Evolutionary conservation across 2,329 filamentous ascomycete genomes (phyloP).

Genomic region (Ambrosiella cleistominuta): DNA sequence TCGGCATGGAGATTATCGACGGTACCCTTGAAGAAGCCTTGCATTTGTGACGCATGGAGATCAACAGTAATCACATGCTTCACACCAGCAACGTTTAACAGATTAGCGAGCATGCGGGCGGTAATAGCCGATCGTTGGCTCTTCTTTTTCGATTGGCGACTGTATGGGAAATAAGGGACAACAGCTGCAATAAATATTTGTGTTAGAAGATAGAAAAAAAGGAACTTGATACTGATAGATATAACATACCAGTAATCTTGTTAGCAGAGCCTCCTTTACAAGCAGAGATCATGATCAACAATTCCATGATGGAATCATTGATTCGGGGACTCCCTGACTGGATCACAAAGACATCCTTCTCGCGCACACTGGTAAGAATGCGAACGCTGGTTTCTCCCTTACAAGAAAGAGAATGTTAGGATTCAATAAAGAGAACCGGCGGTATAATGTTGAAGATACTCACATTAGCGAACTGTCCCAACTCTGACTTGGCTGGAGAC

Average conservation of each 20-base stretch:
- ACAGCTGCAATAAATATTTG: constrained; percentile 40
- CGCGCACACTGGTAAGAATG: constrained; percentile 62
- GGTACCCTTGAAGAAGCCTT: constrained; percentile 95
- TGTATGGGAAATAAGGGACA: constrained; percentile 95
- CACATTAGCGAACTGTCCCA: constrained; percentile 55
- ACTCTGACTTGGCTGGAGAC: constrained; percentile 44
- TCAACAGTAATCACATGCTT: constrained; percentile 97
- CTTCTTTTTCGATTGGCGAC: constrained; percentile 97
- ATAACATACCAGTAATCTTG: constrained; percentile 70
- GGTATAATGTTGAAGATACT: constrained; percentile 16
- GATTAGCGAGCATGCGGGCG: constrained; percentile 89
- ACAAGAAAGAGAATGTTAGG: constrained; percentile 18
- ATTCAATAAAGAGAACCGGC: background rate
- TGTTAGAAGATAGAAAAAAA: constrained; percentile 3
- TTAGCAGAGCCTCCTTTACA: constrained; percentile 96
- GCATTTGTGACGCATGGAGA: constrained; percentile 94
- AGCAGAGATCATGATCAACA: constrained; percentile 96
- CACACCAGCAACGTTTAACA: constrained; percentile 82
- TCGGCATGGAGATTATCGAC: constrained; percentile 96
- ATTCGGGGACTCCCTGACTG: constrained; percentile 92
- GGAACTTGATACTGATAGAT: background rate
- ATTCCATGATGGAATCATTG: constrained; percentile 98
- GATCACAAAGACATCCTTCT: constrained; percentile 97
- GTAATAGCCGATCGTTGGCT: constrained; percentile 91
- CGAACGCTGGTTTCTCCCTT: constrained; percentile 54